phyloP scores from a whole-genome alignment of 176 grass and related monocot genomes.

The Carex kokanica region DNA sequence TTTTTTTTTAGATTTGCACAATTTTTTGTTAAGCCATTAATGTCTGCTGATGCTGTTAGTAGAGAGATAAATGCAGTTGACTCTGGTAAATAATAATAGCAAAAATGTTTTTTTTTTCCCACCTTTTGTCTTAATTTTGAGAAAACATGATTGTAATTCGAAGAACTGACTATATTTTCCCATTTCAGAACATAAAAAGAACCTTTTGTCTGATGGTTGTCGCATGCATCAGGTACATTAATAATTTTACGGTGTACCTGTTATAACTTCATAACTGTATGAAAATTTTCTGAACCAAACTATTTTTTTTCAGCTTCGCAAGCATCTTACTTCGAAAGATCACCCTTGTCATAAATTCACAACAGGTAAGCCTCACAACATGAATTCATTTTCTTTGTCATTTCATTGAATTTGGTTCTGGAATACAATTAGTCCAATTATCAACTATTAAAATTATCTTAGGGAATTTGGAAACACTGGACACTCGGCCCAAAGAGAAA shows the following conservation, averaged over 20 bases:
- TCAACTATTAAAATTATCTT: constrained; percentile 17
- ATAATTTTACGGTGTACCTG: not conserved
- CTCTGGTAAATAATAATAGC: constrained; percentile 55
- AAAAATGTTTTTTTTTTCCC: not conserved
- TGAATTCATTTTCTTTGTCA: not conserved
- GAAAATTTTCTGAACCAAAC: constrained; percentile 11
- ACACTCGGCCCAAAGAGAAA: constrained; percentile 70
- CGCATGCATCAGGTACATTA: constrained; percentile 71
- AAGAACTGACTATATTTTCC: not conserved
- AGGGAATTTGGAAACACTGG: constrained; percentile 94
- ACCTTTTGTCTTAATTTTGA: not conserved
- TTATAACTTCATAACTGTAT: constrained; percentile 6
- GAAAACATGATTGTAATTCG: not conserved
- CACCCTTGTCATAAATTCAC: constrained; percentile 96
- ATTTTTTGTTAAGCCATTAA: constrained; percentile 90
- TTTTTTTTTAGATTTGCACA: constrained; percentile 73
- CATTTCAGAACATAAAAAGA: constrained; percentile 82
- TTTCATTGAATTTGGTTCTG: not conserved
- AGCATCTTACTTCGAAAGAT: constrained; percentile 75
- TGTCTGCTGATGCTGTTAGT: constrained; percentile 88
- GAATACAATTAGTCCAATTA: not conserved
- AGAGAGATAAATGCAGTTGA: constrained; percentile 99
- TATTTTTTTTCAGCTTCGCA: constrained; percentile 56
- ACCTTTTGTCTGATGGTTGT: constrained; percentile 65
- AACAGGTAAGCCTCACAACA: constrained; percentile 31